These are phyloP conservation scores for Brassica carinata DNA, from an alignment of 345 rosid genomes.

Conservation along the genomic window DNA sequence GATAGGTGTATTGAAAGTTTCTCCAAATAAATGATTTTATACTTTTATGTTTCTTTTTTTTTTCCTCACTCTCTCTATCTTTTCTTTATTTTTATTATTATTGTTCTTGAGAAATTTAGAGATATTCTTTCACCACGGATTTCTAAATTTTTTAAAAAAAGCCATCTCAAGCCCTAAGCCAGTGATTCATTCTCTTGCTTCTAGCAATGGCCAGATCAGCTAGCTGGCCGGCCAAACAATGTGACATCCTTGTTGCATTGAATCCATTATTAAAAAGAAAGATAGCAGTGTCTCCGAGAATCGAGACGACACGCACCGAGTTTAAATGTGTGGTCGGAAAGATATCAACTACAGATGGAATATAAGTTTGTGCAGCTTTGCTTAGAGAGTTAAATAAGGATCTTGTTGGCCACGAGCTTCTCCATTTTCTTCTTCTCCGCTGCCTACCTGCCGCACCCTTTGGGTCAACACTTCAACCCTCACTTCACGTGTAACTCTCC, in stretches of 20 bases:
- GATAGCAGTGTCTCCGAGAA: conserved; percentile 9
- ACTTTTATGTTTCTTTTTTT: no score
- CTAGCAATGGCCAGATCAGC: neutral
- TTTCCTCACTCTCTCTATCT: no score
- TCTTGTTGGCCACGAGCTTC: conserved; percentile 39
- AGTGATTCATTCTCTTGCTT: neutral
- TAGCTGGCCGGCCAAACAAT: neutral
- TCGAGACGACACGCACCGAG: conserved; percentile 31
- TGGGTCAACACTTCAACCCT: conserved; percentile 41
- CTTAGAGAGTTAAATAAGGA: conserved; percentile 30
- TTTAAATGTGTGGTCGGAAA: conserved; percentile 35
- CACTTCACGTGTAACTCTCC: conserved; percentile 29
- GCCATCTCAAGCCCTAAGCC: no score
- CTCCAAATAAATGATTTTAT: no score
- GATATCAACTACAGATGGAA: conserved; percentile 13
- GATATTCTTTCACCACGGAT: no score
- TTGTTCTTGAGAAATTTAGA: no score
- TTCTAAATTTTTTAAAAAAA: no score
- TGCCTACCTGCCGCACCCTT: conserved; percentile 29
- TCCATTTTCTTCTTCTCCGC: conserved; percentile 22
- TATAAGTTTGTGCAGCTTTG: conserved; percentile 22
- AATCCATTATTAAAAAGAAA: neutral
- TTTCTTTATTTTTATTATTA: no score
- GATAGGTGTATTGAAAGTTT: neutral
- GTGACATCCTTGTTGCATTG: neutral